Percentiles rank a stretch among this genome's conserved stretches.
Evolutionary conservation across 371 early-diverging fungal species (phyloP).

Genomic region (Lichtheimia ornata): DNA sequence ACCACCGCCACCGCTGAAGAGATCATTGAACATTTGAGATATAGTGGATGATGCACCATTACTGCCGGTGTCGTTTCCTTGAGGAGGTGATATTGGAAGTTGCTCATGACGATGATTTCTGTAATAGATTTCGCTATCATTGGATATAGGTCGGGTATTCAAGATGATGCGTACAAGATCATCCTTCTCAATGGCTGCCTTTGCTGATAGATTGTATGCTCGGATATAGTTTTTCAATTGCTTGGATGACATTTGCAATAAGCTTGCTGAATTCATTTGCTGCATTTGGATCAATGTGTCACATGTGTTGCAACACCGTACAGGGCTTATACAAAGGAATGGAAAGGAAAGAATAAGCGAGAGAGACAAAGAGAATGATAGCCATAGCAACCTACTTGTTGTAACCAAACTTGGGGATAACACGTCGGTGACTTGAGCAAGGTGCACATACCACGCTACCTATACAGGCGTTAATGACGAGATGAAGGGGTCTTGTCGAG

Average conservation of each 20-base stretch:
- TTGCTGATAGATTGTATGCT: slow-evolving; percentile 40
- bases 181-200: slow-evolving; percentile 43
- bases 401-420: slow-evolving; percentile 51
- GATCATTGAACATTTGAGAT: slow-evolving; percentile 12
- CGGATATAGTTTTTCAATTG: slow-evolving; percentile 38
- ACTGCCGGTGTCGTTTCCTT: background rate
- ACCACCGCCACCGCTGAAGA: slow-evolving; percentile 11
- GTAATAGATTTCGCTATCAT: slow-evolving; percentile 44
- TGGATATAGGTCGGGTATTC: slow-evolving; percentile 47
- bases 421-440: slow-evolving; percentile 40
- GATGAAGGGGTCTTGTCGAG: background rate
- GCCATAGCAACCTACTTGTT: slow-evolving; percentile 34
- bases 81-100: background rate
- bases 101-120: slow-evolving; percentile 15
- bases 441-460: slow-evolving; percentile 46
- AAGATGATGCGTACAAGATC: slow-evolving; percentile 46
- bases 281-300: slow-evolving; percentile 42
- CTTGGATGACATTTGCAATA: slow-evolving; percentile 30
- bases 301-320: slow-evolving; percentile 48
- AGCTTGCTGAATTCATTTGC: slow-evolving; percentile 35
- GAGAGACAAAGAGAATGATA: background rate
- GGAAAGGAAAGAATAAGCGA: no score
- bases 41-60: background rate
- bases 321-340: slow-evolving; percentile 24
- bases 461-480: slow-evolving; percentile 8